Base-by-base conservation (phyloP, 1,284 basidiomycete species). In the Sutorius eximius region DNA sequence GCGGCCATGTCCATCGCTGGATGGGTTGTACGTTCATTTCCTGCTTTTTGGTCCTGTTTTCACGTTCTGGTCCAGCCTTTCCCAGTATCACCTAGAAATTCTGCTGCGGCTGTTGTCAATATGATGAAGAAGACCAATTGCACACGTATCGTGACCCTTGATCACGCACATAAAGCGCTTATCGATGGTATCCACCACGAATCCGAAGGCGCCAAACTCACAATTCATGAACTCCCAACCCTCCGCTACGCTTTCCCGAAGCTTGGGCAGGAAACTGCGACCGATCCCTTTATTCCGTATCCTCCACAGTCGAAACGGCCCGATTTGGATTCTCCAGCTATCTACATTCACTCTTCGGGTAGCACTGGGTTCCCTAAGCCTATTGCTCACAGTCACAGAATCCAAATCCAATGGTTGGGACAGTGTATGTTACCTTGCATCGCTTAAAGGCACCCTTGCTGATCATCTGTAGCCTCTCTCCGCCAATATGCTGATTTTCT, bases 281-380 rank as follows among this genome's bases (percentile, higher is more conserved):
- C 55, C 1, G 61, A 74, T 48, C 22, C 57, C 0, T 76, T 75
- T 47, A 22, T 45, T 13, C 59, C 54, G 0, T 76, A 74, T 52
- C 69, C 67, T 6, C 30, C 45, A 5, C 13, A 55, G 3, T 1
- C 27, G 15, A 34, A 27, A 12, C 60, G 56, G 13, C 64, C 70
- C 3, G 51, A 59, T 5, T 13, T 59, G 41, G 55, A 64, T 24
- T 65, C 68, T 13, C 55, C 62, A 1, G 58, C 58, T 0, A 41
- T 71, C 13, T 74, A 73, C 20, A 40, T 74, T 10, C 74, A 74
- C 49, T 75, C 74, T 3, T 73, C 72, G 1, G 73, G 74, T 3
- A 75, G 72, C 36, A 76, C 71, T 0, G 73, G 74, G 20, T 69
- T 70, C 44, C 74, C 74, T 0, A 74, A 73, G 50, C 50, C 66